Evolutionary conservation across 2,329 filamentous ascomycete species (phyloP), one percentile per base, ranked within the genome.

Genomic region (Alternaria burnsii): DNA sequence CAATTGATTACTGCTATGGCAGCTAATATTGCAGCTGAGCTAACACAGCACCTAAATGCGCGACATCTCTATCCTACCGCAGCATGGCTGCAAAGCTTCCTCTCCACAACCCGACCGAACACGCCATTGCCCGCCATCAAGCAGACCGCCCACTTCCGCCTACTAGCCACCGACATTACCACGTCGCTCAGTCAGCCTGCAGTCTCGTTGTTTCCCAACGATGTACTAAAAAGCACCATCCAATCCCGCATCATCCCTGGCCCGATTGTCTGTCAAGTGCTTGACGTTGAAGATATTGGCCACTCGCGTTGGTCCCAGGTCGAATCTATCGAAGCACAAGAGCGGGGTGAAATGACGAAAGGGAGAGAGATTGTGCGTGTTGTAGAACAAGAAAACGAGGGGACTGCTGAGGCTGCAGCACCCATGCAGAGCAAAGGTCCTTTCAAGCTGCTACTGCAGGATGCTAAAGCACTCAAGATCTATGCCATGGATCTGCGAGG

Each of bases 251-350:
- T 79, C 0, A 81, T 98, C 0, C 62, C 81, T 0, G 84, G 83
- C 1, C 86, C 92, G 32, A 83, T 94, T 1, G 83, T 90, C 3
- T 89, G 95, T 1, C 95, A 98, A 77, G 87, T 98, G 1, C 81
- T 97, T 1, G 93, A 96, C 70, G 84, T 98, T 8, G 90, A 97
- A 73, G 94, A 98, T 73, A 85, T 98, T 20, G 86, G 89, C 2
- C 85, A 86, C 53, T 93, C 90, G 69, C 86, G 91, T 52, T 97
- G 94, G 92, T 90, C 92, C 65, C 93, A 97, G 77, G 86, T 97
- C 32, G 93, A 97, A 76, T 88, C 89, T 34, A 87, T 95, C 7
- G 91, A 94, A 77, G 86, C 88, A 43, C 82, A 88, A 44, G 88
- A 90, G 71, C 85, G 91, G 12, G 92, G 92, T 1, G 91, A 94